Base-by-base conservation (phyloP, 768 basidiomycete species). In the Lanmaoa rubissima region DNA sequence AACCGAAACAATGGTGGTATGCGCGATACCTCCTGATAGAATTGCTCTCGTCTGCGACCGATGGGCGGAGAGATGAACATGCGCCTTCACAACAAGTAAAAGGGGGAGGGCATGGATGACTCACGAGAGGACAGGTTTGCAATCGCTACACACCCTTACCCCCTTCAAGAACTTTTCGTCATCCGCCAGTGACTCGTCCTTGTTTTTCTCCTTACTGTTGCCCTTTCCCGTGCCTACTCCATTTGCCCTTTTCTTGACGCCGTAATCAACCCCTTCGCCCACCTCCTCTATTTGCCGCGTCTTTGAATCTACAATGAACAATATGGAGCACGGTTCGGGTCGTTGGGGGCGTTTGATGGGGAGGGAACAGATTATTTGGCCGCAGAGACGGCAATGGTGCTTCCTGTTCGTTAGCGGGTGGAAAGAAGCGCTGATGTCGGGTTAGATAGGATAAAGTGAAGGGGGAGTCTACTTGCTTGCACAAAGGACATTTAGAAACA, bases 301-400 rank as follows among this genome's bases (percentile, higher is more conserved):
- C 61, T 85, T 81, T 19, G 82, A 78, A 65, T 98, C 92, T n/a
- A 88, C 91, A 11, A 95, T 82, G 64, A 97, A 92, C 34, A 97
- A 76, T 6, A 88, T 73, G 0, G 92, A 94, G 65, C 94, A 97
- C 7, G 80, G 74, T 46, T 77, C 77, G 2, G 78, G 79, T 21
- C 93, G 82, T 62, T 85, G 83, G 3, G 86, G 84, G 5, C 76
- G 80, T 55, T 90, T 93, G 12, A 86, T 76, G 0, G 94, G 92
- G 5, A 97, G 78, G 1, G 94, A 89, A 66, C 96, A 98, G 13
- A 98, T 85, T 40, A 98, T 90, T 53, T 87, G 79, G 0, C 96
- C 96, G 62, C 96, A 98, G 14, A 98, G 76, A 10, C 96, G 86
- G 69, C 96, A 98, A 67, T 98, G 96, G 63, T 98, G 96, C 74